Evolutionary conservation across 805 yeast genomes (phyloP), one percentile per base, ranked within the genome.

Genomic region (Wickerhamiella domercqiae): DNA sequence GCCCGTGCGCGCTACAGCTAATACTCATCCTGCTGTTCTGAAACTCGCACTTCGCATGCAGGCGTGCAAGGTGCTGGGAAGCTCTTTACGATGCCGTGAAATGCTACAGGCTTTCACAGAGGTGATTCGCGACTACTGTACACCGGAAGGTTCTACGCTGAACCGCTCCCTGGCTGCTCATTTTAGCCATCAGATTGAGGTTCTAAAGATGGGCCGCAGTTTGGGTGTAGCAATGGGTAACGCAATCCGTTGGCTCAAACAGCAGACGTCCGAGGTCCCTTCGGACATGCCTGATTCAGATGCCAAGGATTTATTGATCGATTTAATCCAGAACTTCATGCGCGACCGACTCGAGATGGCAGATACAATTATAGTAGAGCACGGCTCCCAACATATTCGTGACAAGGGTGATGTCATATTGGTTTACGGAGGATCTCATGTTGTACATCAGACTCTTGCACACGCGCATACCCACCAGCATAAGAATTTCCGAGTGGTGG

Each of bases 161-260:
- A 75, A 86, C 25, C 75, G 98, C 62, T 81, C 86, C 58, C 67
- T 90, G 51, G 83, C 95, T 0, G 75, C 78, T 22, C 87, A 84
- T 56, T 65, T 90, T 41, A 75, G 93, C 7, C 82, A 79, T 52
- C 98, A 90, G 60, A 90, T 90, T 46, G 98, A 87, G 55, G 82
- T 79, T 48, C 64, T 90, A 48, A 87, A 82, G 50, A 73, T 82
- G 7, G 86, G 95, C 3, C 72, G 98, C 45, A 96, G 97, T 1
- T 66, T 90, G 35, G 75, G 90, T 39, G 80, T 86, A 2, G 71
- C 94, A 1, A 90, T 90, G 98, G 98, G 98, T 38, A 90, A 86
- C 61, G 87, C 96, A 2, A 90, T 90, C 47, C 73, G 98, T 50
- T 86, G 96, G 95, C 67, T 90, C 45, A 90, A 90, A 53, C 97